Evolutionary conservation across 192 early-diverging fungal genomes (phyloP).

Genomic region (Umbelopsis sp.): DNA sequence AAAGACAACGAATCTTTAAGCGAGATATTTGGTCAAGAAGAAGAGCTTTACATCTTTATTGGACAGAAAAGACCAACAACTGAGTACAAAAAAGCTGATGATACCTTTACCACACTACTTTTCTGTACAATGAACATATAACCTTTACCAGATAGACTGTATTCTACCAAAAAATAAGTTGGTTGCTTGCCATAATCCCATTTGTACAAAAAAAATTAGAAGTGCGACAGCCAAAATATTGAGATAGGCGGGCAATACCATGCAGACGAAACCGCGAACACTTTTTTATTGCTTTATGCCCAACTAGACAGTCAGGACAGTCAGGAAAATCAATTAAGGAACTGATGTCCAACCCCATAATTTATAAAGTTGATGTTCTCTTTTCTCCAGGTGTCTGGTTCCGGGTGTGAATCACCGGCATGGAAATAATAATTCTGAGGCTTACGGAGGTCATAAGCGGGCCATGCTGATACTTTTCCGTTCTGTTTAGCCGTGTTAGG

Average conservation of each 20-base stretch:
- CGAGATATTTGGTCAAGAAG: slow-evolving; percentile 43
- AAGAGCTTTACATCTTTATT: slow-evolving; percentile 43
- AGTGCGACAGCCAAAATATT: too few species aligned
- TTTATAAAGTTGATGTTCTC: slow-evolving; percentile 8
- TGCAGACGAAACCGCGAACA: too few species aligned
- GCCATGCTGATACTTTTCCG: neutral
- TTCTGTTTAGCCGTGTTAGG: slow-evolving; percentile 1
- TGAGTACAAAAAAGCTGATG: slow-evolving; percentile 43
- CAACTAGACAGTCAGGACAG: too few species aligned
- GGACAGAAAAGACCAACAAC: slow-evolving; percentile 41
- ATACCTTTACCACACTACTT: slow-evolving; percentile 50
- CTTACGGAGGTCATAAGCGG: neutral
- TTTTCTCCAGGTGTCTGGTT: slow-evolving; percentile 15
- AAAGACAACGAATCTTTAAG: neutral
- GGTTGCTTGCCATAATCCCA: neutral
- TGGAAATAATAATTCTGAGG: slow-evolving; percentile 23
- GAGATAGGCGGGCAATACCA: too few species aligned
- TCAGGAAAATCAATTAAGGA: neutral
- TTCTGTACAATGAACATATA: slow-evolving; percentile 44
- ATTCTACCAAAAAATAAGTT: neutral
- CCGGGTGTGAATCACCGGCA: neutral
- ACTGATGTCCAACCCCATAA: slow-evolving; percentile 20
- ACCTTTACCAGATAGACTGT: neutral
- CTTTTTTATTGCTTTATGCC: too few species aligned
- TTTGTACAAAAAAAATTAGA: neutral